phyloP scores from a whole-genome alignment of 805 yeast species.

The Candida sphagnicola region DNA sequence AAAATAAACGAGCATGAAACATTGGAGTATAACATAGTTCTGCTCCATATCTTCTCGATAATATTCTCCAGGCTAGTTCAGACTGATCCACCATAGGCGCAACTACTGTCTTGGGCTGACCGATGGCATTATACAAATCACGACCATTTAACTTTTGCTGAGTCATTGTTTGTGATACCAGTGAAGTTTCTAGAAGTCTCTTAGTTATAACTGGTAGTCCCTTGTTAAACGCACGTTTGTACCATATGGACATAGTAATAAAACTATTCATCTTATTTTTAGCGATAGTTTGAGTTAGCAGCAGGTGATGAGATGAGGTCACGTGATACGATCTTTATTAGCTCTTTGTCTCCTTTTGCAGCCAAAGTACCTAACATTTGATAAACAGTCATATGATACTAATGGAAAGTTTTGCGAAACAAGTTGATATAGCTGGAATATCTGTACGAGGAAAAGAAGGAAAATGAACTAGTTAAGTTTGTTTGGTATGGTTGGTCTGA shows the following conservation, averaged over 20 bases:
- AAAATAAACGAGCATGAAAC: constrained; percentile 91
- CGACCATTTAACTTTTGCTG: constrained; percentile 47
- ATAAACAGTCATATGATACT: no score
- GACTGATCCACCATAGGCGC: constrained; percentile 99
- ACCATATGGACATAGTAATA: background rate
- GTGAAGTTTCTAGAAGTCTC: background rate
- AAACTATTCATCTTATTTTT: background rate
- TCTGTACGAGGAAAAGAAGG: no score
- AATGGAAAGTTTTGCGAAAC: no score
- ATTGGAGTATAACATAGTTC: constrained; percentile 93
- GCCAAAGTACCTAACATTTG: no score
- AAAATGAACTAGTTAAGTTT: no score
- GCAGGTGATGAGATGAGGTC: constrained; percentile 1
- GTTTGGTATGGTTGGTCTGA: no score
- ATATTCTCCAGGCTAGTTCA: constrained; percentile 90
- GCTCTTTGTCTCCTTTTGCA: no score
- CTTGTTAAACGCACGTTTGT: background rate
- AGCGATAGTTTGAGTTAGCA: background rate
- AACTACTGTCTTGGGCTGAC: constrained; percentile 76
- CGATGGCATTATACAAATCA: constrained; percentile 63
- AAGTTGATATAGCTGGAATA: no score
- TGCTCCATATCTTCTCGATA: constrained; percentile 88
- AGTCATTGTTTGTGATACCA: background rate
- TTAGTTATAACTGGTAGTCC: background rate
- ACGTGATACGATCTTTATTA: constrained; percentile 2